phyloP scores from a whole-genome alignment of 192 early-diverging fungal species.

The Kickxella alabastrina region DNA sequence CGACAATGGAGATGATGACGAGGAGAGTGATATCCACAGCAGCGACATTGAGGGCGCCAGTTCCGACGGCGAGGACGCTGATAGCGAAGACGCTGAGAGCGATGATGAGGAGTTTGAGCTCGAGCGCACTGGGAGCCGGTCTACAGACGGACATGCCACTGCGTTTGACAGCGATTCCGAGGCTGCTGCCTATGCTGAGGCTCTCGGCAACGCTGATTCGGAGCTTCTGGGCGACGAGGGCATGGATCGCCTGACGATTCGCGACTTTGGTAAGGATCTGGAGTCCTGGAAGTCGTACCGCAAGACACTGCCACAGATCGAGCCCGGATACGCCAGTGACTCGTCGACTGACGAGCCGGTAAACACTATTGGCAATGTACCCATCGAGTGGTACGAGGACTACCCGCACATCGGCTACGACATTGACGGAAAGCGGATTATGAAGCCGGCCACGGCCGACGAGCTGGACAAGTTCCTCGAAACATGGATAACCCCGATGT shows the following conservation, averaged over 20 bases:
- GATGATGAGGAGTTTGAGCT: constrained; percentile 15
- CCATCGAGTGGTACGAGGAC: constrained; percentile 97
- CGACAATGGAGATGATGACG: constrained; percentile 49
- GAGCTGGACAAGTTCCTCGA: constrained; percentile 91
- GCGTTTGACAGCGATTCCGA: constrained; percentile 39
- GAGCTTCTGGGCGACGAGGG: constrained; percentile 45
- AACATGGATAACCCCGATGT: constrained; percentile 90
- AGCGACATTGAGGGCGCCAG: constrained; percentile 33
- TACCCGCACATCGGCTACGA: constrained; percentile 96
- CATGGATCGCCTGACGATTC: constrained; percentile 40
- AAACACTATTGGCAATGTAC: constrained; percentile 95
- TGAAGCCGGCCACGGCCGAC: constrained; percentile 83
- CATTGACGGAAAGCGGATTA: constrained; percentile 86
- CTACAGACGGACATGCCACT: constrained; percentile 50
- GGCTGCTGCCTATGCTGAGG: constrained; percentile 6
- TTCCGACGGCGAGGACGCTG: constrained; percentile 13
- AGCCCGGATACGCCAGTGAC: constrained; percentile 90
- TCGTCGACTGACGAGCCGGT: constrained; percentile 81
- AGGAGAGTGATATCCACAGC: constrained; percentile 24
- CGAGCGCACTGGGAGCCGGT: constrained; percentile 48
- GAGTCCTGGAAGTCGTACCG: constrained; percentile 46
- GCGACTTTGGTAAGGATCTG: constrained; percentile 41
- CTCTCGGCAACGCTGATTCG: constrained; percentile 50
- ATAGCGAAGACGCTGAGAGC: constrained; percentile 20
- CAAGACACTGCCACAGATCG: constrained; percentile 78